Percentiles rank a stretch among this genome's conserved stretches.
phyloP scores from a whole-genome alignment of 192 early-diverging fungal species.

The Umbelopsis vinacea region DNA sequence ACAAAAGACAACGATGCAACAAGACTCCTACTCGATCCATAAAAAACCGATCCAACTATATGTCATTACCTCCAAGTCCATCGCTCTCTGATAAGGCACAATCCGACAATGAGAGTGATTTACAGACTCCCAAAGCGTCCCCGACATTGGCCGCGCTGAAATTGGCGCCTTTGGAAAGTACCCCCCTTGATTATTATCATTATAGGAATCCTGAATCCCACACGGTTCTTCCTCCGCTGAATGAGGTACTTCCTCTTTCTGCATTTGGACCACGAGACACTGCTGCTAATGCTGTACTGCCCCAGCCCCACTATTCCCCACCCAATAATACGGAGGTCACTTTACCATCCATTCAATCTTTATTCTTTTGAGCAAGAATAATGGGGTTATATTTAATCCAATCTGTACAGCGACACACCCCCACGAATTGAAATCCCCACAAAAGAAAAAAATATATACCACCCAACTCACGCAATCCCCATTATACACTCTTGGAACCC shows the following conservation, averaged over 20 bases:
- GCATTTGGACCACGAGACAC: conserved; percentile 13
- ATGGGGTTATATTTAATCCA: background rate
- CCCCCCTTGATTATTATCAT: background rate
- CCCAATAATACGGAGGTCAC: conserved; percentile 3
- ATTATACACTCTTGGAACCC: background rate
- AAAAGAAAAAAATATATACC: background rate
- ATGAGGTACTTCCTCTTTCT: conserved; percentile 14
- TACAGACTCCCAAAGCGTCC: conserved; percentile 27
- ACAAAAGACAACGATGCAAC: conserved; percentile 36
- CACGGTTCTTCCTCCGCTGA: conserved; percentile 19
- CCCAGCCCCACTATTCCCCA: conserved; percentile 19
- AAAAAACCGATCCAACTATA: background rate
- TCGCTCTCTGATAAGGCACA: conserved; percentile 24
- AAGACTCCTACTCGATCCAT: conserved; percentile 1
- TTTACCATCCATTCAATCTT: conserved; percentile 23
- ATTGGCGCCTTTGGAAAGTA: conserved; percentile 30
- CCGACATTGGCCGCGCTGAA: conserved; percentile 26
- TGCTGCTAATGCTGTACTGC: background rate
- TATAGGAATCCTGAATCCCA: conserved; percentile 11
- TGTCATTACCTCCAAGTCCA: conserved; percentile 24
- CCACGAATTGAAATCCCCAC: no score
- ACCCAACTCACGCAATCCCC: no score
- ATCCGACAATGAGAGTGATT: conserved; percentile 26
- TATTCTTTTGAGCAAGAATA: background rate
- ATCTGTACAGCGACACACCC: background rate